These are phyloP conservation scores for Solanum sejunctum DNA, from an alignment of 257 asterid species.

Conservation along the genomic window DNA sequence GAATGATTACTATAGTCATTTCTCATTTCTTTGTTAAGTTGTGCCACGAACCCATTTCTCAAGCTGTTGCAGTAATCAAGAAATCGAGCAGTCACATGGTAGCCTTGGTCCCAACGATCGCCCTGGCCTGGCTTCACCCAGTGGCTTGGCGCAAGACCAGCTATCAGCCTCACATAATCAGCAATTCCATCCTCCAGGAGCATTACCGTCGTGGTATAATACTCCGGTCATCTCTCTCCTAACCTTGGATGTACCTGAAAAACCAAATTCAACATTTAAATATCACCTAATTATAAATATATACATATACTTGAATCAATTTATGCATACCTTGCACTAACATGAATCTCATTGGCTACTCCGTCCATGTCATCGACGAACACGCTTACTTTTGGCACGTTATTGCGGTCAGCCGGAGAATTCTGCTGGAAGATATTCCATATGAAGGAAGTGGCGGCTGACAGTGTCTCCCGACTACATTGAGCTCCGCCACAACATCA, in stretches of 20 bases:
- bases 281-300: too few relatives aligned
- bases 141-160: conserved; percentile 39
- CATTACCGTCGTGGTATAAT: conserved; percentile 39
- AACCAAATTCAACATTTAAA: neutral
- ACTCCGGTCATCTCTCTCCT: neutral
- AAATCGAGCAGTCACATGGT: neutral
- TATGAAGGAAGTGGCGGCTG: conserved; percentile 19
- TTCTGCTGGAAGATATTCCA: conserved; percentile 34
- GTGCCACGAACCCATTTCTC: neutral
- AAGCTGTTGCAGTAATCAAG: neutral
- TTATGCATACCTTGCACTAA: conserved; percentile 17
- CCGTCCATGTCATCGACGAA: conserved; percentile 47
- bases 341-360: conserved; percentile 44
- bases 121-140: conserved; percentile 48
- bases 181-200: conserved; percentile 27
- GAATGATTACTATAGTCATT: conserved; percentile 9
- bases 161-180: conserved; percentile 46
- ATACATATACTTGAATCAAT: too few relatives aligned
- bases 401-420: conserved; percentile 16
- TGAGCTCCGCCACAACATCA: conserved; percentile 15
- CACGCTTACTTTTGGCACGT: conserved; percentile 16
- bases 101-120: neutral
- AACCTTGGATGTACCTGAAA: conserved; percentile 16
- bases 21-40: conserved; percentile 52
- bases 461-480: conserved; percentile 5